These are phyloP conservation scores for Aspergillus sp. DNA, from an alignment of 2,329 filamentous ascomycete species.

Conservation along the genomic window DNA sequence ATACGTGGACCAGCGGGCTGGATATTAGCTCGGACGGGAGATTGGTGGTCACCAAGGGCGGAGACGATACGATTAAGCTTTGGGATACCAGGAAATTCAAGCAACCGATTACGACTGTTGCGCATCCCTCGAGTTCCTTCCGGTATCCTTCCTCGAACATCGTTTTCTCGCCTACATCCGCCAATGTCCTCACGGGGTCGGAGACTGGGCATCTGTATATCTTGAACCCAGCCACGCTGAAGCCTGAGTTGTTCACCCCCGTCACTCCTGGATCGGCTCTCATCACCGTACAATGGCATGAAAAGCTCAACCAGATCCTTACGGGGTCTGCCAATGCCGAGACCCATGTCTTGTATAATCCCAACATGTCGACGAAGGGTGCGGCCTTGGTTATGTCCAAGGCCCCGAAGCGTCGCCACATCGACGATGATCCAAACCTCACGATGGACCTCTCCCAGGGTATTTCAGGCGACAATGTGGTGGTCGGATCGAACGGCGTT, in stretches of 20 bases:
- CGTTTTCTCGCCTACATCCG: constrained; percentile 78
- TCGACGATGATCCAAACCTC: constrained; percentile 86
- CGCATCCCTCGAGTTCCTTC: constrained; percentile 77
- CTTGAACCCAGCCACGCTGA: constrained; percentile 86
- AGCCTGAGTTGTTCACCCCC: constrained; percentile 77
- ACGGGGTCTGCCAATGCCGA: constrained; percentile 90
- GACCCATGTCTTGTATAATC: constrained; percentile 87
- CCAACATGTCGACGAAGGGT: constrained; percentile 74
- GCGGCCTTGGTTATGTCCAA: constrained; percentile 88
- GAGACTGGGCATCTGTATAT: constrained; percentile 84
- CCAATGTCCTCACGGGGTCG: constrained; percentile 86
- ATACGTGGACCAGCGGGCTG: constrained; percentile 88
- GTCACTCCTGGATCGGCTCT: constrained; percentile 83
- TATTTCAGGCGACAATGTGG: constrained; percentile 77
- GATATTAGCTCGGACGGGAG: constrained; percentile 89
- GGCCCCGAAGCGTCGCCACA: constrained; percentile 88
- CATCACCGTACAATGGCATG: constrained; percentile 85
- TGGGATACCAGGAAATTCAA: constrained; percentile 99
- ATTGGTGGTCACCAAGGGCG: constrained; percentile 84
- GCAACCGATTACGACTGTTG: constrained; percentile 73
- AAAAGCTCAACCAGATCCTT: constrained; percentile 92
- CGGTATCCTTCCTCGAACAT: constrained; percentile 85
- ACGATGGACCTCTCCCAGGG: constrained; percentile 81
- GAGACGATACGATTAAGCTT: constrained; percentile 88
- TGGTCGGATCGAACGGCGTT: constrained; percentile 67